Evolutionary conservation across 2,329 filamentous ascomycete genomes (phyloP), one percentile per base, ranked within the genome.

Genomic region (Purpureocillium takamizusanense): DNA sequence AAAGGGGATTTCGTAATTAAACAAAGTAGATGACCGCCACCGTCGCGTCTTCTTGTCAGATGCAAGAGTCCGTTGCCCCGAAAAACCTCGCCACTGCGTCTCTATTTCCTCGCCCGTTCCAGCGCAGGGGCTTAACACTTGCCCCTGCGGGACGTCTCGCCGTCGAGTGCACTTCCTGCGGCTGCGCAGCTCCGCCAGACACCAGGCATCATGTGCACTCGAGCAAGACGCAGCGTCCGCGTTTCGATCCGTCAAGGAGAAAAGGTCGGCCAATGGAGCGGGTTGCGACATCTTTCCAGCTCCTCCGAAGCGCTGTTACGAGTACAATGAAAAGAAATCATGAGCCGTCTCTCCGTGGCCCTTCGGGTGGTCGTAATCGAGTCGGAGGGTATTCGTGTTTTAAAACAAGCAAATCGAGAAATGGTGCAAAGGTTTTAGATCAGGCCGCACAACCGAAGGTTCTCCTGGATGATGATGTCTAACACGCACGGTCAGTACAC

Each of bases 401-500:
- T 54, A 47, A 48, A 44, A 40, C 37, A 35, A 43, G 33, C 40
- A 40, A 44, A 41, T 39, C 35, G n/a, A 43, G 43, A 51, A 54
- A 55, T 47, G 55, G 54, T 57, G 51, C 47, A 55, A 53, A 48
- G 53, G 52, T 53, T 59, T 82, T 83, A 95, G 76, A 97, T 95
- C 63, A 97, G 73, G 76, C 90, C 90, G 67, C 89, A 95, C 64
- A 94, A 77, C 64, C 92, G 84, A 49, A 98, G 80, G 70, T 98
- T 98, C 70, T 97, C 92, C 72, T 98, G 92, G 64, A 98, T 98
- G 69, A 98, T 98, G 64, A 98, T 98, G 69, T 98, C 92, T 95
- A 50, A 2, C 36, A 17, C 2, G 3, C 32, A 2, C 12, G 6
- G 54, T 83, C 66, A 80, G 69, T 40, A 25, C 35, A 12, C 46